Conservation (phyloP, 768 basidiomycete species). For the Tricholoma furcatifolium region DNA sequence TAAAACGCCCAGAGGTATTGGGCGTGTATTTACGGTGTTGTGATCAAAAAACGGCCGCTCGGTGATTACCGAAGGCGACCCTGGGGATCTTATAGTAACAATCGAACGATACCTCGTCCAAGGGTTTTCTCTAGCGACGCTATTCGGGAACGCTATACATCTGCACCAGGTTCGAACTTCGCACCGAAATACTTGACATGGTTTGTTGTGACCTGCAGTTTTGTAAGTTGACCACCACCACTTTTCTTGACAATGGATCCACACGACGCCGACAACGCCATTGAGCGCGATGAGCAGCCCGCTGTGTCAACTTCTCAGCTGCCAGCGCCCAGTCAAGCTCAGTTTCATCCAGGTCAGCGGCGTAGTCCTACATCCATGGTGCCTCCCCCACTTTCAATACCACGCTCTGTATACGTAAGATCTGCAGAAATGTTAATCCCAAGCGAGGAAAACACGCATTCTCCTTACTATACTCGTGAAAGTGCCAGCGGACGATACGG, state of each 20-base stretch:
- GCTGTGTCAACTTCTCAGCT: not conserved
- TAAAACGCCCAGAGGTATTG: no score
- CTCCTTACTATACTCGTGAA: not conserved
- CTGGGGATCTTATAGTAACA: no score
- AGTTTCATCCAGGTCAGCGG: not conserved
- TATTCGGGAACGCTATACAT: slow-evolving; percentile 2
- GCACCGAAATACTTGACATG: not conserved
- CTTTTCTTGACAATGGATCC: slow-evolving; percentile 5
- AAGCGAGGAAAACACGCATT: slow-evolving; percentile 4
- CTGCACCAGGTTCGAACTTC: no score
- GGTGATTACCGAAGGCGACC: no score
- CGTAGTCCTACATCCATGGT: slow-evolving; percentile 2
- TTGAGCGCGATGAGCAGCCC: slow-evolving; percentile 6
- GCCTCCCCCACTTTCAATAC: not conserved
- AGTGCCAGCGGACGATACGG: slow-evolving; percentile 3
- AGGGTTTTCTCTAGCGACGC: slow-evolving; percentile 1
- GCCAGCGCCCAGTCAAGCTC: not conserved
- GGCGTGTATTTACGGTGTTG: no score
- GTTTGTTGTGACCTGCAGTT: not conserved
- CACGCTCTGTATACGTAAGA: slow-evolving; percentile 6
- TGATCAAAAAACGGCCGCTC: no score
- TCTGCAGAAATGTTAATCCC: slow-evolving; percentile 2
- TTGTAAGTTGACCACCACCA: slow-evolving; percentile 4
- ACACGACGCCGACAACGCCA: slow-evolving; percentile 1
- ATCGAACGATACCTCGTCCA: no score